A percentile compares a stretch with the other conserved stretches of the same genome.
These are phyloP conservation scores for Macrophomina tecta DNA, from an alignment of 2,329 filamentous ascomycete species.

Conservation along the genomic window DNA sequence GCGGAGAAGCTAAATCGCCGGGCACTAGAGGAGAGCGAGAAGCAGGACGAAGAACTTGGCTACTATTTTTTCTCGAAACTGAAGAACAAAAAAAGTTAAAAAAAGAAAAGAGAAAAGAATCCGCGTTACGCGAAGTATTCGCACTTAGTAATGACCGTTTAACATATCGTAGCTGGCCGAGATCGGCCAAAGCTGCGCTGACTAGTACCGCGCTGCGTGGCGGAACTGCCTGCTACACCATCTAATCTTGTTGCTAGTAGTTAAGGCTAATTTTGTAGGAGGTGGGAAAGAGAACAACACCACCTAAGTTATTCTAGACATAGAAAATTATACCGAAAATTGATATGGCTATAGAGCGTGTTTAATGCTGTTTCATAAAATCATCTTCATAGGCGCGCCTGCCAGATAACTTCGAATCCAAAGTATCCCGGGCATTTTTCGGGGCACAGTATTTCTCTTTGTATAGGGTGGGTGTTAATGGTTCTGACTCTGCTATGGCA, in stretches of 20 bases:
- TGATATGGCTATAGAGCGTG: not conserved
- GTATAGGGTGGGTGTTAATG: not conserved
- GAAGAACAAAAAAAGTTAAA: not conserved
- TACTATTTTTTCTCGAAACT: not conserved
- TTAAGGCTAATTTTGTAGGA: not conserved
- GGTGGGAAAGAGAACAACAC: not conserved
- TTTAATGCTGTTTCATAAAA: not conserved
- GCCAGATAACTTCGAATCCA: not conserved
- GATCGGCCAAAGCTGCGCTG: not conserved
- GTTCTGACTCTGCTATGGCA: too few species aligned
- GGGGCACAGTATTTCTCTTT: not conserved
- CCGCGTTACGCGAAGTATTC: not conserved
- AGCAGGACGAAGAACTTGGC: not conserved
- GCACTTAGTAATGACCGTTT: not conserved
- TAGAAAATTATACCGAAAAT: not conserved
- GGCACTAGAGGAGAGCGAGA: not conserved
- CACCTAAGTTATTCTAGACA: not conserved
- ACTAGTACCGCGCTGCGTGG: not conserved
- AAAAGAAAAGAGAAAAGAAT: not conserved
- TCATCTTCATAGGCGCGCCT: not conserved
- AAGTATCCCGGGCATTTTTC: not conserved
- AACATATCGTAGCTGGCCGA: not conserved
- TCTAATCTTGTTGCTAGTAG: not conserved
- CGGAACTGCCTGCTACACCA: not conserved
- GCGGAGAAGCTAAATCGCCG: not conserved